phyloP scores from a whole-genome alignment of 352 stramenopile species.

The Halophytophthora batemanensis region DNA sequence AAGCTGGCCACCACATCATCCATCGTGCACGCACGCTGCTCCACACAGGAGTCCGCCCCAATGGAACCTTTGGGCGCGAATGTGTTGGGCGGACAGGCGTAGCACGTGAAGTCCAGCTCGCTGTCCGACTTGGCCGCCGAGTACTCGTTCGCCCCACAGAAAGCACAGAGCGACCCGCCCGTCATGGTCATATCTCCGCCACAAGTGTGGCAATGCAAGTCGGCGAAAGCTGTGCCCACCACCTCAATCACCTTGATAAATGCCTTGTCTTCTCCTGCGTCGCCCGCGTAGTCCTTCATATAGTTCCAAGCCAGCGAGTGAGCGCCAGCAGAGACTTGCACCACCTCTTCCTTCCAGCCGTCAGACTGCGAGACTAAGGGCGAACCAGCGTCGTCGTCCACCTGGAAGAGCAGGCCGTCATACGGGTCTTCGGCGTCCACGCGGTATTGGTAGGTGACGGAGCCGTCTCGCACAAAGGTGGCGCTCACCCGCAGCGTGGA shows the following conservation, averaged over 20 bases:
- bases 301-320: conserved; percentile 82
- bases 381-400: conserved; percentile 59
- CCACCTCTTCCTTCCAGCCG: conserved; percentile 64
- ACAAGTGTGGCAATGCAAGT: conserved; percentile 71
- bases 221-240: conserved; percentile 72
- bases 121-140: conserved; percentile 63
- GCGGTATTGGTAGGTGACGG: conserved; percentile 73
- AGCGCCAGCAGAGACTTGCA: conserved; percentile 47
- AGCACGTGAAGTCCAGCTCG: conserved; percentile 76
- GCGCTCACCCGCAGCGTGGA: conserved; percentile 71
- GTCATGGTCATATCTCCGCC: conserved; percentile 75
- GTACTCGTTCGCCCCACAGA: conserved; percentile 80
- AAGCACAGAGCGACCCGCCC: conserved; percentile 70
- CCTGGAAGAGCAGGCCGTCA: conserved; percentile 72
- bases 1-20: conserved; percentile 66
- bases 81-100: conserved; percentile 57
- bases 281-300: conserved; percentile 72
- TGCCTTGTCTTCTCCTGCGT: conserved; percentile 65
- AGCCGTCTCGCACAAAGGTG: conserved; percentile 71
- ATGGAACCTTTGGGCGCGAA: conserved; percentile 75
- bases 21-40: conserved; percentile 50
- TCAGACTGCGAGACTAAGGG: conserved; percentile 59
- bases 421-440: conserved; percentile 74
- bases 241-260: conserved; percentile 80
- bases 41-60: conserved; percentile 59